phyloP scores from a whole-genome alignment of 495 filamentous ascomycete genomes.

The Tuber magnatum region DNA sequence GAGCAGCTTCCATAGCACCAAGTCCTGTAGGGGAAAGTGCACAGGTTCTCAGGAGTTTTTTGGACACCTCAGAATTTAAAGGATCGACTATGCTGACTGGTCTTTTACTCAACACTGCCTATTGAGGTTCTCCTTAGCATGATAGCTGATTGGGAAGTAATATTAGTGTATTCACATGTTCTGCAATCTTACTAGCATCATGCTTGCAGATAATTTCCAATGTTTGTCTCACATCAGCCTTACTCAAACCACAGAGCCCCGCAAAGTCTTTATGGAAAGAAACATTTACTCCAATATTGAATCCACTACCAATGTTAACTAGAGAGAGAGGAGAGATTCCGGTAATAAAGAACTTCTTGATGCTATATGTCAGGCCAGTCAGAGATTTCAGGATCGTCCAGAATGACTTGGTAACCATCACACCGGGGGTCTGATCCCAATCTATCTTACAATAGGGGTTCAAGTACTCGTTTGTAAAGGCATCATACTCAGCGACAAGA shows the following conservation, averaged over 20 bases:
- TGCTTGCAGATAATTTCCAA: background rate
- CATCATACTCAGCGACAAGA: constrained; percentile 9
- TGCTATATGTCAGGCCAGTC: background rate
- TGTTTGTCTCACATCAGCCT: background rate
- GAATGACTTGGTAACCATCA: constrained; percentile 4
- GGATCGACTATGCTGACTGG: too few species aligned
- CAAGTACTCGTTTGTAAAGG: constrained; percentile 5
- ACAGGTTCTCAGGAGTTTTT: too few species aligned
- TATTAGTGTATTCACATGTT: background rate
- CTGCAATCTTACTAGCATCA: background rate
- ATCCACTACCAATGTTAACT: background rate
- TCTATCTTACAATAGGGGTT: background rate
- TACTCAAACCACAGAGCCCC: constrained; percentile 8
- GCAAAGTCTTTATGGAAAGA: background rate
- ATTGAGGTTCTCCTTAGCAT: too few species aligned
- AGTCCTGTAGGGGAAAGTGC: too few species aligned
- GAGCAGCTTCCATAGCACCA: too few species aligned
- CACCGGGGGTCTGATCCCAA: background rate
- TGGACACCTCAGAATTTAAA: too few species aligned
- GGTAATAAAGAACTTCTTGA: constrained; percentile 13
- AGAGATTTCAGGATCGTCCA: constrained; percentile 6
- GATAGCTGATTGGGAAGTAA: too few species aligned
- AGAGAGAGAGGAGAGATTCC: constrained; percentile 6
- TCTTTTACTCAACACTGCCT: too few species aligned
- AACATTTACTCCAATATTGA: constrained; percentile 3